phyloP scores from a whole-genome alignment of 1,284 basidiomycete genomes.

The Ganoderma boninense region DNA sequence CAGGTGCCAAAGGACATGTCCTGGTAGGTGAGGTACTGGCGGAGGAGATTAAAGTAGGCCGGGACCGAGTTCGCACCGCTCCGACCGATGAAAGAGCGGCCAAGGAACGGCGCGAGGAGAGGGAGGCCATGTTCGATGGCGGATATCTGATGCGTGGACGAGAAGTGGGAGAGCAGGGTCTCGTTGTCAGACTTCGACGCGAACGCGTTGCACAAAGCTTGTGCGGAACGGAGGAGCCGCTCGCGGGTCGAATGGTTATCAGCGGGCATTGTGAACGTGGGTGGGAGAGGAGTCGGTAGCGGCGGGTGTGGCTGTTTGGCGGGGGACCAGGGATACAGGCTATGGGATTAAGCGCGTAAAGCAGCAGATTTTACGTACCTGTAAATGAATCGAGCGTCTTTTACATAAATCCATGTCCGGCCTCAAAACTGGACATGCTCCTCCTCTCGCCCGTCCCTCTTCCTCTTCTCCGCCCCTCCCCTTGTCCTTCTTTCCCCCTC shows the following conservation, averaged over 20 bases:
- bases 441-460: conserved; percentile 14
- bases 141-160: conserved; percentile 50
- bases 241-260: conserved; percentile 26
- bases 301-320: not conserved
- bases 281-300: not conserved
- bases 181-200: conserved; percentile 51
- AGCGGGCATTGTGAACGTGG: not conserved
- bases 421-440: not conserved
- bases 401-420: not conserved
- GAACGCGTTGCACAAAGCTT: conserved; percentile 62
- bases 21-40: conserved; percentile 50
- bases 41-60: conserved; percentile 60
- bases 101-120: conserved; percentile 65
- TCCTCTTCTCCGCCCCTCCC: conserved; percentile 19
- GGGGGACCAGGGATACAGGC: not conserved
- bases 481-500: conserved; percentile 6
- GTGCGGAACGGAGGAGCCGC: conserved; percentile 54
- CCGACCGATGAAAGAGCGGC: conserved; percentile 55
- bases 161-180: conserved; percentile 60
- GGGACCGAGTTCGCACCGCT: conserved; percentile 46
- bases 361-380: conserved; percentile 29
- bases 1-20: conserved; percentile 53
- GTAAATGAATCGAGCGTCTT: conserved; percentile 27
- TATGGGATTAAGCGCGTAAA: not conserved
- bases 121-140: conserved; percentile 67